A percentile compares a stretch with the other conserved stretches of the same genome.
Conservation (phyloP, 108 stramenopile genomes). For the Skeletonema marinoi region DNA sequence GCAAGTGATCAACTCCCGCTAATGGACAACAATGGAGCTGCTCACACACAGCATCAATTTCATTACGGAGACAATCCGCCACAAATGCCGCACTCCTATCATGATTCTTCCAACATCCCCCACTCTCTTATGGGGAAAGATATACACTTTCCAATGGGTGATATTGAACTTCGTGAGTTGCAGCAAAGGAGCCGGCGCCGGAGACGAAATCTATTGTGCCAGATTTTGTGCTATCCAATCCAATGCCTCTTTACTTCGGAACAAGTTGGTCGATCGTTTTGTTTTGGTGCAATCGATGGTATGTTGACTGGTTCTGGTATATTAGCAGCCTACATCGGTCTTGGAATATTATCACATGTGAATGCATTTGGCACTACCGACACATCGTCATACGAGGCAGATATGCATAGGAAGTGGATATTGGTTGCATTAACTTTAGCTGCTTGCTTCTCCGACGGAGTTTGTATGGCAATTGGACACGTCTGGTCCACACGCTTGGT, state of each 20-base stretch:
- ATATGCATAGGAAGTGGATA: conserved; percentile 29
- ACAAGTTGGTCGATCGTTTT: conserved; percentile 61
- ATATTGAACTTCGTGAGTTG: not conserved
- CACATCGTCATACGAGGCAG: not conserved
- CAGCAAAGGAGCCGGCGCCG: conserved; percentile 7
- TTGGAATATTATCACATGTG: conserved; percentile 45
- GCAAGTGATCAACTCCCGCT: not conserved
- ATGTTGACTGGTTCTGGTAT: conserved; percentile 75
- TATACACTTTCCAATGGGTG: not conserved
- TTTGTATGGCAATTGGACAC: conserved; percentile 84
- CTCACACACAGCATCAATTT: conserved; percentile 33
- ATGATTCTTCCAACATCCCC: conserved; percentile 1
- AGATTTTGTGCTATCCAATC: conserved; percentile 36
- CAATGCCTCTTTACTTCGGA: conserved; percentile 9
- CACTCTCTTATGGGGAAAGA: conserved; percentile 7
- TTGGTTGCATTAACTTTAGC: conserved; percentile 59
- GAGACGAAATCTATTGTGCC: conserved; percentile 8
- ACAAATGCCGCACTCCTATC: not conserved
- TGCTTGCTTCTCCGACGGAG: conserved; percentile 66
- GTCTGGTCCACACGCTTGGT: conserved; percentile 71
- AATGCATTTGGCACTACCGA: not conserved
- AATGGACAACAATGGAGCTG: not conserved
- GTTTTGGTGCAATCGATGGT: conserved; percentile 82
- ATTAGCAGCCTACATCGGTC: conserved; percentile 61
- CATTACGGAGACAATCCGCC: conserved; percentile 17